Base-by-base conservation (phyloP, 495 filamentous ascomycete genomes). In the Aspergillus nanangensis region DNA sequence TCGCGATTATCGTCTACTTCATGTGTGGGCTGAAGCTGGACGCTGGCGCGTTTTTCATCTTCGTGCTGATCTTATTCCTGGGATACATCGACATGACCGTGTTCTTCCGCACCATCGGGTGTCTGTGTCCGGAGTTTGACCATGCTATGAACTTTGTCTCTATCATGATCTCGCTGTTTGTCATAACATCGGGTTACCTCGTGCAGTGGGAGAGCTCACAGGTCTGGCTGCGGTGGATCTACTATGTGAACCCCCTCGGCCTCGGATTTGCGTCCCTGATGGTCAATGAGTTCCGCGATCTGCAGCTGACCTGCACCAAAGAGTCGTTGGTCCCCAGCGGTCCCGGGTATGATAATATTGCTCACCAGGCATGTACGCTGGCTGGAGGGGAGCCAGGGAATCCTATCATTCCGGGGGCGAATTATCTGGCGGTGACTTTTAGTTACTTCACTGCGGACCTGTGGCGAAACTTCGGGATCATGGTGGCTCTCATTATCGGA, bases 121-220 rank as follows among this genome's bases (percentile, higher is more conserved):
- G 86, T 54, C 44, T 93, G 10, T 86, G 84, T 45, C 86, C 88
- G 0, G 86, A 89, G 50, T 93, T 93, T 48, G 88, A 93, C 54
- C 89, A 86, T 38, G 88, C 88, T 8, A 86, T 90, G 57, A 89
- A 87, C 60, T 86, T 88, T 55, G 88, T 84, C 2, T 78, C 82
- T 5, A 71, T 86, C 1, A 78, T 86, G 20, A 87, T 94, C 54
- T 90, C 86, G 0, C 61, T 91, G 13, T 87, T 90, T 57, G 80
- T 94, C 24, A 58, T 88, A 29, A 92, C 88, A 0, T 82, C 79
- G 4, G 88, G 88, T 8, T 93, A 93, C 64, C 64, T 91, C 10
- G 88, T 92, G 46, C 85, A 88, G 48, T 88, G 80, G 53, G 76
- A 82, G 19, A 71, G 63, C 5, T 70, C 83, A 37, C 80, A 88